Percentiles rank a stretch among this genome's conserved stretches.
These are phyloP conservation scores for Atkinsonella hypoxylon DNA, from an alignment of 2,329 filamentous ascomycete species.

Conservation along the genomic window DNA sequence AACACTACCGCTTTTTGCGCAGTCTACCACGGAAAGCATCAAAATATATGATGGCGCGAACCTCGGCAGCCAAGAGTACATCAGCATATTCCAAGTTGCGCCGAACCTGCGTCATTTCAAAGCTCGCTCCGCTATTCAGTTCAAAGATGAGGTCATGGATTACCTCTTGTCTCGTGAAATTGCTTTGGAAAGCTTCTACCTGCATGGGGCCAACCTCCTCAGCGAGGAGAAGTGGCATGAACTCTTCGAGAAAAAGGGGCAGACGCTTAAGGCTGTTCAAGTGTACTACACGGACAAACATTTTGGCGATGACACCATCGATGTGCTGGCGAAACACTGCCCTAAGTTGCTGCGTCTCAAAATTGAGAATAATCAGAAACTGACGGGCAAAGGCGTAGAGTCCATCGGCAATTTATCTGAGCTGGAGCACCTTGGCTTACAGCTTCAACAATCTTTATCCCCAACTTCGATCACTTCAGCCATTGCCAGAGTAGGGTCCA, in stretches of 20 bases:
- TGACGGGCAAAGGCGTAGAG: conserved; percentile 53
- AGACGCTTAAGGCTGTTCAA: conserved; percentile 54
- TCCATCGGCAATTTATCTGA: conserved; percentile 49
- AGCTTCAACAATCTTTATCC: conserved; percentile 46
- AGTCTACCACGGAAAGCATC: conserved; percentile 37
- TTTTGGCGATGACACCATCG: conserved; percentile 60
- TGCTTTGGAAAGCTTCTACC: conserved; percentile 58
- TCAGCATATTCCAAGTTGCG: conserved; percentile 67
- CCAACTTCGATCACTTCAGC: conserved; percentile 48
- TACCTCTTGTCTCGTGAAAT: conserved; percentile 66
- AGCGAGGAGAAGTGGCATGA: conserved; percentile 63
- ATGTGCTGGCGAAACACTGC: conserved; percentile 50
- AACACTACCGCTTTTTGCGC: conserved; percentile 45
- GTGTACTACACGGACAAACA: conserved; percentile 77
- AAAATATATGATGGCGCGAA: conserved; percentile 49
- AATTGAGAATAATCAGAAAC: conserved; percentile 65
- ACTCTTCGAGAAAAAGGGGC: conserved; percentile 55
- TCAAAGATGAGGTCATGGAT: conserved; percentile 74
- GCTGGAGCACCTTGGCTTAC: conserved; percentile 65
- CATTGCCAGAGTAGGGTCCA: conserved; percentile 48
- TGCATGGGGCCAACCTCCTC: conserved; percentile 77
- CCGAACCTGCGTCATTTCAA: conserved; percentile 59
- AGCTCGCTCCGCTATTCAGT: conserved; percentile 75
- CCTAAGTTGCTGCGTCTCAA: conserved; percentile 64
- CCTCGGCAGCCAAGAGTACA: conserved; percentile 63